These are phyloP conservation scores for Plasmopara muralis DNA, from an alignment of 352 stramenopile species.

Conservation along the genomic window DNA sequence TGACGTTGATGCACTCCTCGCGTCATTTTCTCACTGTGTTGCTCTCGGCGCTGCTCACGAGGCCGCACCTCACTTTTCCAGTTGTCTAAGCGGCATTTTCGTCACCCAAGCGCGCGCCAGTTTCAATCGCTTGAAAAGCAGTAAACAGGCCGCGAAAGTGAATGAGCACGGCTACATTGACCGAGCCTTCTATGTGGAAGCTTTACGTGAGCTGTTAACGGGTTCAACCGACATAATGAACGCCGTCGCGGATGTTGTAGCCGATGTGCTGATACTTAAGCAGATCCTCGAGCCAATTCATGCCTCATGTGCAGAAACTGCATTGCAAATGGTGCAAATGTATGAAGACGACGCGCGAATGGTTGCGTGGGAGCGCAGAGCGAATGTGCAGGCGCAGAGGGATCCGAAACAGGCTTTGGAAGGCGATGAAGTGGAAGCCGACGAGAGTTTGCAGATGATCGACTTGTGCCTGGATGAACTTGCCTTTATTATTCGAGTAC, in stretches of 20 bases:
- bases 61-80: slow-evolving; percentile 29
- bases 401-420: slow-evolving; percentile 22
- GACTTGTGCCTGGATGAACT: slow-evolving; percentile 79
- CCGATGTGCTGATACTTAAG: slow-evolving; percentile 28
- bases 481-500: slow-evolving; percentile 63
- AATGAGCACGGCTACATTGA: slow-evolving; percentile 84
- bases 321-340: slow-evolving; percentile 65
- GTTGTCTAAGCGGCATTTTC: slow-evolving; percentile 50
- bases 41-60: slow-evolving; percentile 30
- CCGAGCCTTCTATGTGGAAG: slow-evolving; percentile 73
- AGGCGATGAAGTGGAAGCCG: slow-evolving; percentile 39
- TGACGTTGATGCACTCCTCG: slow-evolving; percentile 48
- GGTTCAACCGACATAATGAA: slow-evolving; percentile 75
- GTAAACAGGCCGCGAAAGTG: slow-evolving; percentile 47
- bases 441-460: slow-evolving; percentile 85
- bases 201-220: slow-evolving; percentile 60
- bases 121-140: slow-evolving; percentile 41
- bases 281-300: slow-evolving; percentile 60
- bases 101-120: slow-evolving; percentile 40
- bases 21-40: slow-evolving; percentile 44
- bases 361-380: slow-evolving; percentile 67
- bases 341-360: slow-evolving; percentile 71
- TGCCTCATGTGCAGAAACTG: slow-evolving; percentile 36
- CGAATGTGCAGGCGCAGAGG: slow-evolving; percentile 47
- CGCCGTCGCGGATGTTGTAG: slow-evolving; percentile 57